Conservation (phyloP, 2,329 filamentous ascomycete species). For the Colletotrichum viniferum region DNA sequence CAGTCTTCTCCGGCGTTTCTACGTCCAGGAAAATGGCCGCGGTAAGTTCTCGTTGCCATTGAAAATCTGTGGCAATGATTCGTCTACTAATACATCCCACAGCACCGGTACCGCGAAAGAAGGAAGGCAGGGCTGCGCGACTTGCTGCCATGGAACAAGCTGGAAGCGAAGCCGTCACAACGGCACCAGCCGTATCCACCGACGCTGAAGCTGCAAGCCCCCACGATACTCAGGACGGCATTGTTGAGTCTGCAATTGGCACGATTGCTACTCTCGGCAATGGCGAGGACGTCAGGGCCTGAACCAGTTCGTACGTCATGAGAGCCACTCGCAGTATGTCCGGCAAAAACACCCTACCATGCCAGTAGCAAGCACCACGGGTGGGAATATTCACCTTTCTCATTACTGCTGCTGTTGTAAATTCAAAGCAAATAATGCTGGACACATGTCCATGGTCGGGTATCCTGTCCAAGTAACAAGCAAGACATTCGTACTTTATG, state of each 20-base stretch:
- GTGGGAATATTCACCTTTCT: neutral
- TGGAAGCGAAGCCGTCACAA: neutral
- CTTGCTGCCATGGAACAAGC: conserved; percentile 47
- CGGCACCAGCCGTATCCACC: neutral
- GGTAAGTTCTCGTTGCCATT: conserved; percentile 53
- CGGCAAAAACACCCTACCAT: neutral
- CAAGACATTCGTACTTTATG: neutral
- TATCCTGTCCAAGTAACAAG: neutral
- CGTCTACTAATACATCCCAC: conserved; percentile 19
- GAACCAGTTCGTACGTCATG: neutral
- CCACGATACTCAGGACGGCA: neutral
- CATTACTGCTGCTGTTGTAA: neutral
- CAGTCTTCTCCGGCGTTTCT: conserved; percentile 89
- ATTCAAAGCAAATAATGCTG: neutral
- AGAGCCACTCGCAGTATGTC: neutral
- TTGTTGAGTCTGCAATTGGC: neutral
- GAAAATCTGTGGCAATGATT: neutral
- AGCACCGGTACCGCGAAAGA: conserved; percentile 59
- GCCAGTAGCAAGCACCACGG: neutral
- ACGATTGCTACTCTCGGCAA: neutral
- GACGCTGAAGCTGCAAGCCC: neutral
- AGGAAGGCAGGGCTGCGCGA: conserved; percentile 59
- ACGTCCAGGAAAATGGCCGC: conserved; percentile 96
- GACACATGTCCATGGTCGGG: neutral
- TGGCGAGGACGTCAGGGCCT: neutral